A percentile compares a stretch with the other conserved stretches of the same genome.
phyloP scores from a whole-genome alignment of 495 filamentous ascomycete species.

The Penicillium salamii region DNA sequence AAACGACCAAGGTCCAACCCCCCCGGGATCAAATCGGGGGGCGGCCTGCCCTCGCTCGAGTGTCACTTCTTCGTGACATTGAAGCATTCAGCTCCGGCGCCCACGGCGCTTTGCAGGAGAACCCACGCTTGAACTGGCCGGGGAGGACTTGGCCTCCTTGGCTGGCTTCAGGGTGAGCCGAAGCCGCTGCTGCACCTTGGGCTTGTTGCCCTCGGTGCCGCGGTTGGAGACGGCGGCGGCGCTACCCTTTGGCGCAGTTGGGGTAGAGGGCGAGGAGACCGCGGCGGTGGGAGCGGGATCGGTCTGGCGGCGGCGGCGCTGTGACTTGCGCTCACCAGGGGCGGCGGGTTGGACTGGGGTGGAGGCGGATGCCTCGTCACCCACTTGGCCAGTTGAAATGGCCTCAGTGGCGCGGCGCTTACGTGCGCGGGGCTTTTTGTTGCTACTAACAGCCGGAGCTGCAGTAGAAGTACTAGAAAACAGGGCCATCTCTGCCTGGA shows the following conservation, averaged over 20 bases:
- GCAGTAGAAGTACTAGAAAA: neutral
- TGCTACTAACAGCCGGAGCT: neutral
- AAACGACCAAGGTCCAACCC: too few species aligned
- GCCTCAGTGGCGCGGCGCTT: conserved; percentile 8
- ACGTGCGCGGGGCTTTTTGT: conserved; percentile 8
- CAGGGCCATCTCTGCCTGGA: conserved; percentile 12
- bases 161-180: conserved; percentile 16
- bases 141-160: neutral
- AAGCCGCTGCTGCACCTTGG: conserved; percentile 16
- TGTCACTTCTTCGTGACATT: neutral
- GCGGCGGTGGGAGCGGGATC: neutral
- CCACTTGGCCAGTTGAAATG: neutral
- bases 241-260: neutral
- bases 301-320: conserved; percentile 8
- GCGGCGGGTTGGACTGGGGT: neutral
- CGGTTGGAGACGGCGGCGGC: neutral
- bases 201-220: neutral
- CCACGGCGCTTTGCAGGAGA: conserved; percentile 5
- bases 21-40: neutral
- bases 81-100: neutral
- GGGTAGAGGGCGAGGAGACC: neutral
- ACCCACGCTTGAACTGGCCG: too few species aligned
- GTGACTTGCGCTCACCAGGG: conserved; percentile 7
- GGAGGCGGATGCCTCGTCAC: neutral
- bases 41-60: neutral